These are phyloP conservation scores for Ophiocordyceps camponoti-leonardi DNA, from an alignment of 2,329 filamentous ascomycete genomes.

Conservation along the genomic window DNA sequence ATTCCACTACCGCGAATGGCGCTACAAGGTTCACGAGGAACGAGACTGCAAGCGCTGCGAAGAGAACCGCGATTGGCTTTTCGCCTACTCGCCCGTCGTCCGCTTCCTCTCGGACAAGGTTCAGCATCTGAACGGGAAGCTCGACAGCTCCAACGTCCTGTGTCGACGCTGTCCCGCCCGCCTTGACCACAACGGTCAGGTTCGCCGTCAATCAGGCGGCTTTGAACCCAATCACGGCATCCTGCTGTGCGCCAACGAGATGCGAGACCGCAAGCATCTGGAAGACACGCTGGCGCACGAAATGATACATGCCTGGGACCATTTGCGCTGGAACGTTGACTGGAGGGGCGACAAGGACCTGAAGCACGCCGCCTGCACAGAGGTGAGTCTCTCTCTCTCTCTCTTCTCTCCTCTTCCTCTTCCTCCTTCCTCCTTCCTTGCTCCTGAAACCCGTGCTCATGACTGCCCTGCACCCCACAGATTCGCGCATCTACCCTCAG, in stretches of 20 bases:
- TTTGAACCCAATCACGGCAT: conserved; percentile 82
- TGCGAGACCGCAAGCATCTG: conserved; percentile 61
- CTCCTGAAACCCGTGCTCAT: background rate
- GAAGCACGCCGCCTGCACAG: conserved; percentile 82
- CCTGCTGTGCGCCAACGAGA: conserved; percentile 79
- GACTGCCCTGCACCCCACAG: conserved; percentile 20
- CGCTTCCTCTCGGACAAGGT: conserved; percentile 78
- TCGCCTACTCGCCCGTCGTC: conserved; percentile 71
- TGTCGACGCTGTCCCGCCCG: conserved; percentile 60
- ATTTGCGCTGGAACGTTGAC: conserved; percentile 80
- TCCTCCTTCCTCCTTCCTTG: too few species aligned
- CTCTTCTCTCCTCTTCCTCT: background rate
- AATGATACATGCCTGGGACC: conserved; percentile 95
- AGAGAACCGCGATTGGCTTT: conserved; percentile 63
- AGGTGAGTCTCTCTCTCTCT: conserved; percentile 35
- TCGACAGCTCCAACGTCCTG: conserved; percentile 59
- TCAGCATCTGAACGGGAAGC: conserved; percentile 55
- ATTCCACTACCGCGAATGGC: conserved; percentile 61
- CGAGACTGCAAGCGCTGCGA: conserved; percentile 71
- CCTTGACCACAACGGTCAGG: conserved; percentile 36
- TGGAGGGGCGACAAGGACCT: conserved; percentile 54
- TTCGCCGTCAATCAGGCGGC: conserved; percentile 56
- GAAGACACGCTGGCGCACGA: conserved; percentile 94
- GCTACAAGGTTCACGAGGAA: conserved; percentile 59
- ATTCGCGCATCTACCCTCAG: conserved; percentile 86